phyloP scores from a whole-genome alignment of 2,329 filamentous ascomycete genomes.

The Bipolaris gigantea region DNA sequence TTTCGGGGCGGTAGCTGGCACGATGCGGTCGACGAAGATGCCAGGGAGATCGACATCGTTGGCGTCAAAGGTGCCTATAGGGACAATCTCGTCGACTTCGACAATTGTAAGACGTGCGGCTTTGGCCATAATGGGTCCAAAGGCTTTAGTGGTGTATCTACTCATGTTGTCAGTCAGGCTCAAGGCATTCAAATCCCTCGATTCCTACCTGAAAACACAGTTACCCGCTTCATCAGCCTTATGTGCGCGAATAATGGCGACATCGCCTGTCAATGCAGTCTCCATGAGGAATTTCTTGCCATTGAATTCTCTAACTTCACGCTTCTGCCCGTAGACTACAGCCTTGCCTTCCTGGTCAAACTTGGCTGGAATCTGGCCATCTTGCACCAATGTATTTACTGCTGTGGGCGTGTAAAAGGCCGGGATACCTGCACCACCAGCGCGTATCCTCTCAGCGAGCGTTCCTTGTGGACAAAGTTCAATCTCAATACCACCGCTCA shows the following conservation, averaged over 20 bases:
- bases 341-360: slow-evolving; percentile 62
- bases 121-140: slow-evolving; percentile 68
- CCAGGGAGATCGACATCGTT: slow-evolving; percentile 84
- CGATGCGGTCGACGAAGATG: slow-evolving; percentile 88
- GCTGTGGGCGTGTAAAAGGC: slow-evolving; percentile 79
- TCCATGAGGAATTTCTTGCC: slow-evolving; percentile 78
- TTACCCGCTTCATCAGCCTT: slow-evolving; percentile 78
- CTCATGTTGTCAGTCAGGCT: background rate
- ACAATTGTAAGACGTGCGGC: slow-evolving; percentile 91
- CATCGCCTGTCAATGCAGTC: slow-evolving; percentile 72
- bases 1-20: slow-evolving; percentile 77
- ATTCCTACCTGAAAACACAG: slow-evolving; percentile 62
- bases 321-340: slow-evolving; percentile 64
- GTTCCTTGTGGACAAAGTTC: slow-evolving; percentile 79
- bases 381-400: slow-evolving; percentile 65
- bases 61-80: slow-evolving; percentile 81
- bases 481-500: slow-evolving; percentile 71
- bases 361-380: slow-evolving; percentile 66
- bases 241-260: slow-evolving; percentile 74
- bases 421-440: slow-evolving; percentile 75
- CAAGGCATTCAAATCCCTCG: background rate
- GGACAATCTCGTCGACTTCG: slow-evolving; percentile 91
- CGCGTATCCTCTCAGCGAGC: slow-evolving; percentile 70
- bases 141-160: slow-evolving; percentile 45
- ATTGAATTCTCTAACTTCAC: slow-evolving; percentile 72